Percentiles rank a stretch among this genome's conserved stretches.
Evolutionary conservation across 1,139 yeast species (phyloP).

Genomic region (Yamadazyma friedrichii): DNA sequence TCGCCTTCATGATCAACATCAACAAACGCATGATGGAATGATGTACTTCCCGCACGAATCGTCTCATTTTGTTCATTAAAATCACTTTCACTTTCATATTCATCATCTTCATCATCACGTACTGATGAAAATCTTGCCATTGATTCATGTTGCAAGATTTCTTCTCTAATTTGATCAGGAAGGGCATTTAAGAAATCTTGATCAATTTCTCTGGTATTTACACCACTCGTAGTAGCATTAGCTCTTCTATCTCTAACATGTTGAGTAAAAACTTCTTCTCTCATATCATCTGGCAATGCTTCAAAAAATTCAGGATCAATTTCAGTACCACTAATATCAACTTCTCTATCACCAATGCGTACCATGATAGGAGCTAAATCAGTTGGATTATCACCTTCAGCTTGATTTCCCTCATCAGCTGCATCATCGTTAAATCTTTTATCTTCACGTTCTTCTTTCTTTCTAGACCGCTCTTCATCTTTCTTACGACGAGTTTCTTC

Average conservation of each 20-base stretch:
- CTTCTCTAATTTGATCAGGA: conserved; percentile 73
- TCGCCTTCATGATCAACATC: conserved; percentile 8
- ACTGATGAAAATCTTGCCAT: conserved; percentile 39
- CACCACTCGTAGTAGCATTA: conserved; percentile 47
- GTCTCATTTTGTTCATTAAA: conserved; percentile 10
- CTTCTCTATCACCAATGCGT: conserved; percentile 72
- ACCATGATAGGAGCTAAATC: conserved; percentile 59
- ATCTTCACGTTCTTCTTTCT: conserved; percentile 38
- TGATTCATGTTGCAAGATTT: conserved; percentile 68
- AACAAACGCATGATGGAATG: conserved; percentile 10
- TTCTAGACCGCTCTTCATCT: conserved; percentile 33
- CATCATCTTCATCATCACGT: conserved; percentile 25
- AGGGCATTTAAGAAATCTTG: conserved; percentile 81
- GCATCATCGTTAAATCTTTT: conserved; percentile 24
- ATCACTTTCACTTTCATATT: conserved; percentile 15
- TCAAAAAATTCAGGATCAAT: conserved; percentile 89
- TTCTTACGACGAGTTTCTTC: conserved; percentile 22
- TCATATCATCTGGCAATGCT: conserved; percentile 89
- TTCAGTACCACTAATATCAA: conserved; percentile 86
- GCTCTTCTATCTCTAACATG: conserved; percentile 70
- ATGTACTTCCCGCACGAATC: conserved; percentile 6
- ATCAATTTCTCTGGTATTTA: conserved; percentile 63
- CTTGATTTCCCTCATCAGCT: conserved; percentile 21
- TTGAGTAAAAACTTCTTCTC: conserved; percentile 89
- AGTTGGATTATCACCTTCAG: conserved; percentile 7